Evolutionary conservation across 1,284 basidiomycete species (phyloP).

Genomic region (Irpex rosettiformis): DNA sequence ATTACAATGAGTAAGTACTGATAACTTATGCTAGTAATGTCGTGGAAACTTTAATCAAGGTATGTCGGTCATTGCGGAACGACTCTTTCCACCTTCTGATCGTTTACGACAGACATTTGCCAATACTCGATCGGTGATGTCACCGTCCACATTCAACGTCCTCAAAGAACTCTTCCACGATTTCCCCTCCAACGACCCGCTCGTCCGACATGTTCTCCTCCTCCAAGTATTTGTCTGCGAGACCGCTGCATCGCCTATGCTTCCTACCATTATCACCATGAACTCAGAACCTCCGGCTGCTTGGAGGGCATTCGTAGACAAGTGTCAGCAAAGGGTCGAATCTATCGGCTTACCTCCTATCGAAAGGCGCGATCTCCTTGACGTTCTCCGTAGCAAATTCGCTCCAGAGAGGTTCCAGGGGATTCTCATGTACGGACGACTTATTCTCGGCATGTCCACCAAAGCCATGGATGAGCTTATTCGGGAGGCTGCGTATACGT

Average conservation of each 20-base stretch:
- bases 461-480: constrained; percentile 43
- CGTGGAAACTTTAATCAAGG: constrained; percentile 61
- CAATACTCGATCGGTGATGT: constrained; percentile 61
- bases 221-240: constrained; percentile 57
- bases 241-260: constrained; percentile 30
- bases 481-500: constrained; percentile 50
- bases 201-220: constrained; percentile 64
- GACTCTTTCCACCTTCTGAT: not conserved
- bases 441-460: constrained; percentile 38
- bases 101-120: constrained; percentile 52
- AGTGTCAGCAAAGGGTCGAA: constrained; percentile 41
- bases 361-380: constrained; percentile 53
- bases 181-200: constrained; percentile 55
- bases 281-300: constrained; percentile 12
- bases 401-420: constrained; percentile 50
- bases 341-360: constrained; percentile 50
- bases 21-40: constrained; percentile 37
- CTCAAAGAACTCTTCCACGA: constrained; percentile 60
- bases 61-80: constrained; percentile 22
- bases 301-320: constrained; percentile 23
- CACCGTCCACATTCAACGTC: constrained; percentile 41
- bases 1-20: constrained; percentile 3
- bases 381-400: constrained; percentile 65
- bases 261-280: not conserved
- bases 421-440: constrained; percentile 53